A percentile compares a stretch with the other conserved stretches of the same genome.
These are phyloP conservation scores for Oehlia diaphana DNA, from an alignment of 192 early-diverging fungal genomes.

Conservation along the genomic window DNA sequence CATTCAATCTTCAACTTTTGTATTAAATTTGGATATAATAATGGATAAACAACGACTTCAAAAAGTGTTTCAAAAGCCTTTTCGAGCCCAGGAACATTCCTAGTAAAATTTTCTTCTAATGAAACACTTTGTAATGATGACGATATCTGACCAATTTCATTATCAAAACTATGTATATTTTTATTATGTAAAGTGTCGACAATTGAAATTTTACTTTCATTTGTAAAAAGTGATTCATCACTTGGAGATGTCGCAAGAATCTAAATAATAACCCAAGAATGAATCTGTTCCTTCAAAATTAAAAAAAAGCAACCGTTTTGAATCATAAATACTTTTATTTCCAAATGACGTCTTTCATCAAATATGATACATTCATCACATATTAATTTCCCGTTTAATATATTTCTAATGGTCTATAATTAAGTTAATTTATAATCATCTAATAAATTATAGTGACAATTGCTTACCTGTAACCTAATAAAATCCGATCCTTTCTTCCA, in stretches of 20 bases:
- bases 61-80: conserved; percentile 69
- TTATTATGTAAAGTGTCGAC: not conserved
- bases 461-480: not conserved
- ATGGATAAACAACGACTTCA: conserved; percentile 78
- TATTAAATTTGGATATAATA: conserved; percentile 64
- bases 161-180: not conserved
- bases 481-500: not conserved
- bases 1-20: conserved; percentile 69
- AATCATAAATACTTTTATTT: conserved; percentile 11
- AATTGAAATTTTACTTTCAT: conserved; percentile 4
- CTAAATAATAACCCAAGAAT: not conserved
- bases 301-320: not conserved
- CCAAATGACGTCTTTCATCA: conserved; percentile 6
- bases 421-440: not conserved
- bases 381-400: conserved; percentile 3
- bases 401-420: conserved; percentile 17
- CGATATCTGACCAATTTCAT: not conserved
- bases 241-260: conserved; percentile 6
- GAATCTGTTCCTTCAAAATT: not conserved
- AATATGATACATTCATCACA: conserved; percentile 1
- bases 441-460: not conserved
- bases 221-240: not conserved
- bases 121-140: not conserved
- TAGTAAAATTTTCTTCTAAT: not conserved
- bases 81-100: conserved; percentile 67